Evolutionary conservation across 306 rosid species (phyloP).

Genomic region (Mimosa pudica): DNA sequence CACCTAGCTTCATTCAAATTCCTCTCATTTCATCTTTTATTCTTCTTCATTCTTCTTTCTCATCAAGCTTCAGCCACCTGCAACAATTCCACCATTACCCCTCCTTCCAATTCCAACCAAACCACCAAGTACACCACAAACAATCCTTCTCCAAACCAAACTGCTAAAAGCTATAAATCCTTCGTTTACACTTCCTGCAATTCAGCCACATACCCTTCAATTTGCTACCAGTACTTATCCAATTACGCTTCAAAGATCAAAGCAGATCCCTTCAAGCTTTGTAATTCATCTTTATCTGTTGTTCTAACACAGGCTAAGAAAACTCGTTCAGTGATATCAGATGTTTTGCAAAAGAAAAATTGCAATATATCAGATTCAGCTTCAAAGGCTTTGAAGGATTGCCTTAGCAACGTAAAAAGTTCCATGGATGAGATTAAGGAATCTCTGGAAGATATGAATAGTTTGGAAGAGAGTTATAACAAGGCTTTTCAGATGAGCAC

Average conservation of each 20-base stretch:
- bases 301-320: conserved; percentile 37
- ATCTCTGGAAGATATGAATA: conserved; percentile 35
- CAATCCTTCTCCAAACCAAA: not conserved
- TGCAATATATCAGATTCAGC: conserved; percentile 12
- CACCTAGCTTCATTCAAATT: not conserved
- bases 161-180: not conserved
- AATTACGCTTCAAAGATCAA: conserved; percentile 49
- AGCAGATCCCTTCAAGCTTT: conserved; percentile 44
- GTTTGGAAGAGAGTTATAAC: conserved; percentile 26
- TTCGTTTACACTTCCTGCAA: conserved; percentile 48
- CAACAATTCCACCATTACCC: not conserved
- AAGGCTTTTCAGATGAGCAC: conserved; percentile 37
- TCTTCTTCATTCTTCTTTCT: conserved; percentile 21
- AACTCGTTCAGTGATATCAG: conserved; percentile 34
- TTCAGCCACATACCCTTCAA: conserved; percentile 46
- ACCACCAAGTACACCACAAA: not conserved
- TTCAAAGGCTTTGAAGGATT: conserved; percentile 43
- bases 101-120: conserved; percentile 4
- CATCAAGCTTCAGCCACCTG: conserved; percentile 24
- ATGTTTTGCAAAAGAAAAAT: conserved; percentile 1
- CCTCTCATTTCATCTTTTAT: conserved; percentile 20
- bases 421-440: conserved; percentile 39
- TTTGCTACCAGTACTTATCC: conserved; percentile 48
- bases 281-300: conserved; percentile 42
- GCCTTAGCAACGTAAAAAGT: conserved; percentile 36